Evolutionary conservation across 305 asterid species (phyloP), one percentile per base, ranked within the genome.

Genomic region (Plantago lanceolata): DNA sequence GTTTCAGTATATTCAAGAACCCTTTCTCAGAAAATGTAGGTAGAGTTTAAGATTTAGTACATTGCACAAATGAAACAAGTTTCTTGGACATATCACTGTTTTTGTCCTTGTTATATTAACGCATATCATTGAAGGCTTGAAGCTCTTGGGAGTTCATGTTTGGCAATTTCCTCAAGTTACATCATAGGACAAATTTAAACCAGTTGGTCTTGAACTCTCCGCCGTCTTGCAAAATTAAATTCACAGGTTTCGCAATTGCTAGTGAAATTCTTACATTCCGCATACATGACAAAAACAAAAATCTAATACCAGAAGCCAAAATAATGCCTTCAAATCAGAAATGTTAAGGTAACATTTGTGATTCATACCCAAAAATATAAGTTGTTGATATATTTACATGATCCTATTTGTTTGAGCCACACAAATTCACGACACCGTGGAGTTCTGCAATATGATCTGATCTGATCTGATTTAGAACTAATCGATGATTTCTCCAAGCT

Each of bases 71-170:
- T 26, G 26, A 54, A 54, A 19, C 14, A n/a, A n/a, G 24, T 28
- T 55, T 55, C 60, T 55, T 55, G 60, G 60, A 26, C 15, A 28
- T 33, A 55, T 55, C 44, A 55, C 60, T 55, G 21, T 26, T 15
- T 13, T 55, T 37, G n/a, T n/a, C n/a, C n/a, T n/a, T n/a, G n/a
- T n/a, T n/a, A n/a, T n/a, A n/a, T n/a, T n/a, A n/a, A n/a, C n/a
- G n/a, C 28, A 43, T 16, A 33, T 17, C 37, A 54, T 19, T 19
- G 21, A 21, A 54, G 4, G 26, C 37, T 15, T 55, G 43, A 55
- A 29, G 14, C 43, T 55, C 6, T 55, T 28, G 43, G 5, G 14
- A 28, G 45, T 29, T 55, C n/a, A 28, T 40, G 44, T 29, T 56
- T 56, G 61, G 24, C 61, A 29, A 56, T n/a, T 54, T 56, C 45